Conservation (phyloP, 208 protist genomes). For the Crithidia mellificae region DNA sequence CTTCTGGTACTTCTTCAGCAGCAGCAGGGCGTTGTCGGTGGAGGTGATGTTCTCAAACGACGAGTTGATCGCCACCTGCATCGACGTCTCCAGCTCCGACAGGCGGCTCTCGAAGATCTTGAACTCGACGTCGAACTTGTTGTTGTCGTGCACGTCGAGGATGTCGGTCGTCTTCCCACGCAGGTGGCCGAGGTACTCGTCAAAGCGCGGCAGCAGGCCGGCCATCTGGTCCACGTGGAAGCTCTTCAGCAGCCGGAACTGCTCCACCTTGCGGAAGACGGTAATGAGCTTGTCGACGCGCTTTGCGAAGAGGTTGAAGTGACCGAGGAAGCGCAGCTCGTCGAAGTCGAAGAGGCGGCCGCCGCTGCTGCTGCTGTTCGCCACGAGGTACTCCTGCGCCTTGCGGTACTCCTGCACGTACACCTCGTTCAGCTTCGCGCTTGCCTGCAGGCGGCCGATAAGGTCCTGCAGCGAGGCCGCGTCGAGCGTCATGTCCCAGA, state of each 20-base stretch:
- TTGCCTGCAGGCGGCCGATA: conserved; percentile 81
- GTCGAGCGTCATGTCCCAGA: conserved; percentile 93
- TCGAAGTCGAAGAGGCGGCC: conserved; percentile 92
- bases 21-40: conserved; percentile 91
- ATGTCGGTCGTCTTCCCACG: conserved; percentile 94
- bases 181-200: conserved; percentile 92
- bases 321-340: conserved; percentile 95
- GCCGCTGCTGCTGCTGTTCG: conserved; percentile 51
- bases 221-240: conserved; percentile 96
- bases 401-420: conserved; percentile 94
- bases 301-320: conserved; percentile 97
- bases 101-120: conserved; percentile 95
- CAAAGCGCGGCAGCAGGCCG: conserved; percentile 89
- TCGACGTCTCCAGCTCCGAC: conserved; percentile 93
- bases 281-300: conserved; percentile 96
- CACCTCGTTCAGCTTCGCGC: conserved; percentile 90
- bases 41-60: conserved; percentile 96
- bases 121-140: conserved; percentile 96
- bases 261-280: conserved; percentile 95
- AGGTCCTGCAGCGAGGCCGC: conserved; percentile 74
- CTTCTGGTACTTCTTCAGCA: conserved; percentile 94
- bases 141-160: conserved; percentile 94
- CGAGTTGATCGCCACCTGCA: conserved; percentile 95
- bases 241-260: conserved; percentile 94
- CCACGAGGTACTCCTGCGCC: conserved; percentile 85